A percentile compares a stretch with the other conserved stretches of the same genome.
Evolutionary conservation across 495 filamentous ascomycete genomes (phyloP).

Genomic region (Trichoderma gamsii): DNA sequence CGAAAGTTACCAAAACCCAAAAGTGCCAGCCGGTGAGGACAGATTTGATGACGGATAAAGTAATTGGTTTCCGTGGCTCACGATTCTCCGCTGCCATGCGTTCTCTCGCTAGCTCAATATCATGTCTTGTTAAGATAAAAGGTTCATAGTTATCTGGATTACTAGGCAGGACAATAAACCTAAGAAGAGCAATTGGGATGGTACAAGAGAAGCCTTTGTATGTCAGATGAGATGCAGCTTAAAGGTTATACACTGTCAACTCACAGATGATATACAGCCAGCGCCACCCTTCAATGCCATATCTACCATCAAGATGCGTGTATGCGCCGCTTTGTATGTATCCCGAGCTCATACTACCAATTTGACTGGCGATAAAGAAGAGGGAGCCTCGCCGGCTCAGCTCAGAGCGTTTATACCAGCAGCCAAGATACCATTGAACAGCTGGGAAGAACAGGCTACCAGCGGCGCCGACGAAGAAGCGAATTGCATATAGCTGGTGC

Average conservation of each 20-base stretch:
- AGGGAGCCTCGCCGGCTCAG: slow-evolving; percentile 51
- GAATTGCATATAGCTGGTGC: slow-evolving; percentile 51
- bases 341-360: slow-evolving; percentile 35
- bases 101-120: slow-evolving; percentile 37
- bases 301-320: slow-evolving; percentile 36
- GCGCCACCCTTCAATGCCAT: slow-evolving; percentile 45
- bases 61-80: neutral
- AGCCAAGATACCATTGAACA: slow-evolving; percentile 55
- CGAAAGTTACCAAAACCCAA: slow-evolving; percentile 41
- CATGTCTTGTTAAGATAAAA: slow-evolving; percentile 37
- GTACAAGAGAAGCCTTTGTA: slow-evolving; percentile 20
- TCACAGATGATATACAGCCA: slow-evolving; percentile 52
- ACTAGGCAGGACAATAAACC: slow-evolving; percentile 49
- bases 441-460: slow-evolving; percentile 53
- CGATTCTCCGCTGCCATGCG: slow-evolving; percentile 27
- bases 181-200: slow-evolving; percentile 48
- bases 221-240: neutral
- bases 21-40: slow-evolving; percentile 42
- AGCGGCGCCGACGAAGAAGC: slow-evolving; percentile 54
- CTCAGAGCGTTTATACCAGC: slow-evolving; percentile 57
- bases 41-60: slow-evolving; percentile 33
- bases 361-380: slow-evolving; percentile 40
- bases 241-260: slow-evolving; percentile 20
- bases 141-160: slow-evolving; percentile 42
- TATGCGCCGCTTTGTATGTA: slow-evolving; percentile 55